phyloP scores from a whole-genome alignment of 257 asterid species.

The Eucommia ulmoides region DNA sequence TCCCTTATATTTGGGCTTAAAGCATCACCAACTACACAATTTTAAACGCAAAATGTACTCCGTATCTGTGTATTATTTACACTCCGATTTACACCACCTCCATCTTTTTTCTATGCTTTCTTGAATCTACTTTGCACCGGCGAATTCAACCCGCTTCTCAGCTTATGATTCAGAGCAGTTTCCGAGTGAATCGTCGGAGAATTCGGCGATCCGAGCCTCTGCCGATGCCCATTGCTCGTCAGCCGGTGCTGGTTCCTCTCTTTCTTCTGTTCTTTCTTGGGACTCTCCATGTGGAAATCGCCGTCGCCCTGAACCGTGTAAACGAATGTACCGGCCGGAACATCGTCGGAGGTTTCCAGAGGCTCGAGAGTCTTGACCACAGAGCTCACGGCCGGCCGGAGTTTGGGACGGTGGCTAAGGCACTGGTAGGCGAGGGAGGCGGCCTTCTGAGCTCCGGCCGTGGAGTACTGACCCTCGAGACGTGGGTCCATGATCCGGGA shows the following conservation, averaged over 20 bases:
- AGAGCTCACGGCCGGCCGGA: conserved; percentile 47
- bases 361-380: conserved; percentile 46
- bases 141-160: conserved; percentile 21
- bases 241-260: conserved; percentile 18
- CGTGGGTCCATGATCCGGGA: conserved; percentile 66
- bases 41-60: too few species aligned
- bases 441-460: conserved; percentile 47
- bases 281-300: conserved; percentile 7
- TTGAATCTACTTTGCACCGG: conserved; percentile 13
- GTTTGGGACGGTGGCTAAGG: conserved; percentile 66
- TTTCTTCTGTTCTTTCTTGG: conserved; percentile 14
- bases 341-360: conserved; percentile 30
- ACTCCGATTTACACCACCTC: too few species aligned
- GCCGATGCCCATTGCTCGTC: conserved; percentile 12
- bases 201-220: conserved; percentile 13
- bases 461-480: conserved; percentile 70
- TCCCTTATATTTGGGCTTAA: too few species aligned
- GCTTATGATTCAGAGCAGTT: conserved; percentile 11
- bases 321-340: conserved; percentile 46
- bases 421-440: conserved; percentile 67
- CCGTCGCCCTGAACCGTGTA: conserved; percentile 31
- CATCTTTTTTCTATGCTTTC: conserved; percentile 6
- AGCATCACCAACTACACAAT: too few species aligned
- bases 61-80: too few species aligned
- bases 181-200: conserved; percentile 35